Base-by-base conservation (phyloP, 805 yeast genomes). In the Starmerella bacillaris region DNA sequence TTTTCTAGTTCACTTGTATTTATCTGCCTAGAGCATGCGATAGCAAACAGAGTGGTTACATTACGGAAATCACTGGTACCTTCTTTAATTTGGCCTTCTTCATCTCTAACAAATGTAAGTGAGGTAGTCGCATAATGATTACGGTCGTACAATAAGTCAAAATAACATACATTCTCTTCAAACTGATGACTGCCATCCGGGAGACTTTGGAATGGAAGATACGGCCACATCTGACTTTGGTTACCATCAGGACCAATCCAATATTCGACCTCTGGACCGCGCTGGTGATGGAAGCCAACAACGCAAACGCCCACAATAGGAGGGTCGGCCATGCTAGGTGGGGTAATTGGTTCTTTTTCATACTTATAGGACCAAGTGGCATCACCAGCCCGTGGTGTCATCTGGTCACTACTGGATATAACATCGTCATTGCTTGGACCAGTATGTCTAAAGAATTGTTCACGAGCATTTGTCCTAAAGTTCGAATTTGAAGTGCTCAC, bases 141-240 rank as follows among this genome's bases (percentile, higher is more conserved):
- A 35, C 70, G 71, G 51, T 82, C 82, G 50, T 72, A 78, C 4
- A 77, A 65, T 30, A 86, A 59, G 18, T 93, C 84, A 57, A 86
- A 86, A 51, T 80, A 80, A 18, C 93, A 75, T 50, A 84, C 82
- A 1, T 93, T 83, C 54, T 89, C 96, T 51, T 83, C 92, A 51
- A 74, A 86, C 17, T 84, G 65, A 54, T 89, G 98, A 2, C 92
- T 75, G 4, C 96, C 96, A 56, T 89, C 98, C 0, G 98, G 96
- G 17, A 89, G 59, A 2, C 94, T 92, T 52, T 84, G 95, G 51
- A 89, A 89, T 3, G 98, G 92, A 28, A 89, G 57, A 49, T 75
- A 72, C 8, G 89, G 83, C 84, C 94, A 89, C 15, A 77, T 57
- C 3, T 57, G 48, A 1, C 64, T 50, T 28, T 58, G 55, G 17